These are phyloP conservation scores for Blastocystis hominis DNA, from an alignment of 352 stramenopile genomes.

Conservation along the genomic window DNA sequence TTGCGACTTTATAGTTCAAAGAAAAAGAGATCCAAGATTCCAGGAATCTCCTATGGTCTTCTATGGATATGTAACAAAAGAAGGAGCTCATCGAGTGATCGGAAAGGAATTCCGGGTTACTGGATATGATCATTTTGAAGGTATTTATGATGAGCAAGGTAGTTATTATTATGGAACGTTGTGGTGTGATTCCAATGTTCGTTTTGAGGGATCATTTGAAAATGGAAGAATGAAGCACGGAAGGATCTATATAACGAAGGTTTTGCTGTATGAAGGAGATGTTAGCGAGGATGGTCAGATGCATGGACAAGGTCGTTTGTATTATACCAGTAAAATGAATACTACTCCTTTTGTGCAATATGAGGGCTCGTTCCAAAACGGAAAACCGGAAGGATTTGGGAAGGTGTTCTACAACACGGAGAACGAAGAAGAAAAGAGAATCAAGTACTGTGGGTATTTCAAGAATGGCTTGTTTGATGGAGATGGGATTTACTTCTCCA, in stretches of 20 bases:
- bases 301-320: not conserved
- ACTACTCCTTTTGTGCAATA: not conserved
- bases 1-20: too few relatives aligned
- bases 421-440: not conserved
- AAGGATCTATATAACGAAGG: not conserved
- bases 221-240: not conserved
- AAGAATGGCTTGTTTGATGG: not conserved
- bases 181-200: not conserved
- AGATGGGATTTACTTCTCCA: not conserved
- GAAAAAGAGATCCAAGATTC: too few relatives aligned
- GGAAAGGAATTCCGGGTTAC: too few relatives aligned
- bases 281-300: not conserved
- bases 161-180: not conserved
- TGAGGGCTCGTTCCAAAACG: not conserved
- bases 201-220: not conserved
- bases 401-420: not conserved
- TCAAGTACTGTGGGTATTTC: conserved; percentile 26
- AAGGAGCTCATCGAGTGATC: too few relatives aligned
- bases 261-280: not conserved
- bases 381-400: not conserved
- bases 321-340: not conserved
- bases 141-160: not conserved
- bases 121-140: not conserved
- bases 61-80: too few relatives aligned
- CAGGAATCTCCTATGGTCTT: too few relatives aligned